phyloP scores from a whole-genome alignment of 129 eudicot genomes.

The Flaveria robusta region DNA sequence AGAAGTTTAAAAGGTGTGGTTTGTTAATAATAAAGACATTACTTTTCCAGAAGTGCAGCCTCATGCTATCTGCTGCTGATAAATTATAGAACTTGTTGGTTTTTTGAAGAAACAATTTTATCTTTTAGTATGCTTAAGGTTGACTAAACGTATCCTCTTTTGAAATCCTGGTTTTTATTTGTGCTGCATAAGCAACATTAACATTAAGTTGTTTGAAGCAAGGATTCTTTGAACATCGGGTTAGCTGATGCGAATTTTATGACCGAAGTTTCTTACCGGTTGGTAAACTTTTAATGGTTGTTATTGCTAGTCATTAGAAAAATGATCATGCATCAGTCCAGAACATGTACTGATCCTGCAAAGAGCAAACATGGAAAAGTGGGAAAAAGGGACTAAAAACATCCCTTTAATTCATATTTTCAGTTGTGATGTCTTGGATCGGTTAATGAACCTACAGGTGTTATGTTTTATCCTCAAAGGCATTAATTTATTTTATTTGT shows the following conservation, averaged over 20 bases:
- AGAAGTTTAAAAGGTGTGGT: constrained; percentile 37
- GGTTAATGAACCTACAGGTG: background rate
- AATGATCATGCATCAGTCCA: background rate
- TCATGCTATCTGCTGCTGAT: constrained; percentile 21
- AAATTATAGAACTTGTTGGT: background rate
- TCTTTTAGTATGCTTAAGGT: constrained; percentile 3
- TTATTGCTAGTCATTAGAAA: background rate
- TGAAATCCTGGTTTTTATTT: constrained; percentile 8
- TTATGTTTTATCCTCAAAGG: no score
- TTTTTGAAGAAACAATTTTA: constrained; percentile 13
- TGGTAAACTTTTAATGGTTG: background rate
- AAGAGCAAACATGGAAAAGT: background rate
- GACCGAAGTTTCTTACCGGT: constrained; percentile 17
- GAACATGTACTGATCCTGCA: background rate
- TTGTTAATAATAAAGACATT: constrained; percentile 21
- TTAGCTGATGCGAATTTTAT: background rate
- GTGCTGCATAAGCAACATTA: background rate
- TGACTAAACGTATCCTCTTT: background rate
- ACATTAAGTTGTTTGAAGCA: constrained; percentile 18
- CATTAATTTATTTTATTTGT: no score
- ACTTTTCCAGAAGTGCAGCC: constrained; percentile 23
- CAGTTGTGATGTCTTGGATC: background rate
- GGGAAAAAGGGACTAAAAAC: background rate
- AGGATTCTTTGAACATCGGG: constrained; percentile 5
- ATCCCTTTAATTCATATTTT: background rate